Base-by-base conservation (phyloP, 2,329 filamentous ascomycete species). In the Didymella pinodella region DNA sequence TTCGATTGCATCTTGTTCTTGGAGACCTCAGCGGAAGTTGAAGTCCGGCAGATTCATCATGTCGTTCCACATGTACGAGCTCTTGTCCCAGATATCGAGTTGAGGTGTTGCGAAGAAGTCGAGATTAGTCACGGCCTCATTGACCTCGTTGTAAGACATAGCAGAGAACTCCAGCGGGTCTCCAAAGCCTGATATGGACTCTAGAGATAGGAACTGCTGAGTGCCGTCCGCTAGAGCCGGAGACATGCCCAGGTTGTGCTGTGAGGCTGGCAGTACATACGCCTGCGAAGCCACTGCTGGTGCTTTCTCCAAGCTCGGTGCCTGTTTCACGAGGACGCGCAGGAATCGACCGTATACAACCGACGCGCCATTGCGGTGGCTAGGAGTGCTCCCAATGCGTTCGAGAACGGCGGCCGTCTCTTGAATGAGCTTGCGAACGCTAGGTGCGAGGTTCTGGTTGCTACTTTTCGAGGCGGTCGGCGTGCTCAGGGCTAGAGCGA, bases 81-180 rank as follows among this genome's bases (percentile, higher is more conserved):
- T 71, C 4, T 64, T 82, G 46, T 88, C 85, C 77, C 86, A 83
- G 8, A 88, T 77, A 61, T 85, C 83, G 6, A 83, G 81, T 57
- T 86, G 81, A 2, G 79, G 81, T 1, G 82, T 79, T 18, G 86
- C 84, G 61, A 89, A 85, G 26, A 86, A 84, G 4, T 84, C 86
- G 0, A 86, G 85, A 61, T 86, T 84, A 67, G 88, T 88, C 28
- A 90, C 81, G 4, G 87, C 86, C 63, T 89, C 86, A 5, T 86
- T 82, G 46, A 90, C 88, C 69, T 90, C 87, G 57, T 88, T 83
- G 57, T 89, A 86, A 0, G 88, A 90, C 88, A 90, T 90, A 31
- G 86, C 80, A 2, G 86, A 89, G 70, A 90, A 88, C 25, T 87
- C 85, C 22, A 89, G 67, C 34, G 68, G 66, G 20, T 73, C 69